phyloP scores from a whole-genome alignment of 768 basidiomycete genomes.

The Boletus tomentosulus region DNA sequence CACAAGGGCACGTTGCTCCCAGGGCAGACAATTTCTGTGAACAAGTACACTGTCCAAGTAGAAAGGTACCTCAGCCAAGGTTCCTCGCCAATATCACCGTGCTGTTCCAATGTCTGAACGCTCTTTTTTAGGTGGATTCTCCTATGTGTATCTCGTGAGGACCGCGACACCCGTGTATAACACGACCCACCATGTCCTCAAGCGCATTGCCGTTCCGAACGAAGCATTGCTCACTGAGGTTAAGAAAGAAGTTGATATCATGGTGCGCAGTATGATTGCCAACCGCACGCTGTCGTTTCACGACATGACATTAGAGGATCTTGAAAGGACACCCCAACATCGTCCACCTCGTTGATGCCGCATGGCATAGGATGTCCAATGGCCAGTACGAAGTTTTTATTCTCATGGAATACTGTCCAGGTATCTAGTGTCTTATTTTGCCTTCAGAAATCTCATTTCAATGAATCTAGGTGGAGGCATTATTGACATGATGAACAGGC shows the following conservation, averaged over 20 bases:
- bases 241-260: slow-evolving; percentile 96
- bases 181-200: slow-evolving; percentile 94
- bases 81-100: slow-evolving; percentile 26
- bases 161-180: slow-evolving; percentile 84
- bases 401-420: slow-evolving; percentile 96
- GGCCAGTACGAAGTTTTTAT: slow-evolving; percentile 95
- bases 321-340: slow-evolving; percentile 93
- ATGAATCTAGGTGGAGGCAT: slow-evolving; percentile 79
- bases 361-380: slow-evolving; percentile 80
- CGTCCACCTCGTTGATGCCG: slow-evolving; percentile 93
- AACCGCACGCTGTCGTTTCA: slow-evolving; percentile 23
- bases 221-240: slow-evolving; percentile 90
- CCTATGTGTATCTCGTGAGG: slow-evolving; percentile 93
- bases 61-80: slow-evolving; percentile 97
- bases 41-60: slow-evolving; percentile 85
- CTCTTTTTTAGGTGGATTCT: slow-evolving; percentile 77
- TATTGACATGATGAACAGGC: slow-evolving; percentile 99
- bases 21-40: slow-evolving; percentile 87
- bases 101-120: slow-evolving; percentile 7
- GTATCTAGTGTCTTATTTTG: slow-evolving; percentile 36
- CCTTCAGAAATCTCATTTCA: slow-evolving; percentile 7
- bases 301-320: slow-evolving; percentile 56
- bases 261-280: slow-evolving; percentile 55
- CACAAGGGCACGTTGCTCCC: slow-evolving; percentile 69
- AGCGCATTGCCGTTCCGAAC: slow-evolving; percentile 89